Evolutionary conservation across 768 basidiomycete genomes (phyloP), one percentile per base, ranked within the genome.

Genomic region (Serendipita vermifera): DNA sequence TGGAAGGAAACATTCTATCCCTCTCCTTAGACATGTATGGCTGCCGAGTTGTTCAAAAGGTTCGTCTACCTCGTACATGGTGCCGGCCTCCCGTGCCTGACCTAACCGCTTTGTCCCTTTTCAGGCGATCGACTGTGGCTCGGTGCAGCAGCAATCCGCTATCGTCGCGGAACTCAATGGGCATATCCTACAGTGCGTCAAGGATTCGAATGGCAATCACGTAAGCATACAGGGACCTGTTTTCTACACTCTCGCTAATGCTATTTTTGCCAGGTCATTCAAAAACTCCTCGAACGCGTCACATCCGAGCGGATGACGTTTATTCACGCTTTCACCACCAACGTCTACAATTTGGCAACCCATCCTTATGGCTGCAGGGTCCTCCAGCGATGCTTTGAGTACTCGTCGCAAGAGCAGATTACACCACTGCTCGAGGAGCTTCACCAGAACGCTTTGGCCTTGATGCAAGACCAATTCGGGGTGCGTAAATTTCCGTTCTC

Each of bases 321-420:
- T 64, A 76, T 96, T 54, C 72, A 77, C 41, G 71, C 75, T 3
- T 92, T 96, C 73, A 73, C 77, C 3, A 85, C 85, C 4, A 82
- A 83, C 60, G 85, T 94, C 27, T 78, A 79, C 58, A 82, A 86
- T 57, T 73, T 98, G 22, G 79, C 90, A 1, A 85, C 83, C 0
- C 91, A 98, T 65, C 82, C 89, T 0, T 97, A 89, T 62, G 93
- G 93, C 1, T 98, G 94, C 65, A 83, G 94, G 9, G 94, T 98
- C 22, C 76, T 98, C 29, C 94, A 97, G 67, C 78, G 91, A 57
- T 91, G 88, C 65, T 80, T 98, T 54, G 89, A 94, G 66, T 80
- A 89, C 65, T 72, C 94, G 24, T 79, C 86, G 0, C 76, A 80
- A 24, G 76, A 77, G 7, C 77, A 81, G 41, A 82, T 79, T 0